A percentile compares a stretch with the other conserved stretches of the same genome.
Evolutionary conservation across 345 rosid genomes (phyloP).

Genomic region (Viola odorata): DNA sequence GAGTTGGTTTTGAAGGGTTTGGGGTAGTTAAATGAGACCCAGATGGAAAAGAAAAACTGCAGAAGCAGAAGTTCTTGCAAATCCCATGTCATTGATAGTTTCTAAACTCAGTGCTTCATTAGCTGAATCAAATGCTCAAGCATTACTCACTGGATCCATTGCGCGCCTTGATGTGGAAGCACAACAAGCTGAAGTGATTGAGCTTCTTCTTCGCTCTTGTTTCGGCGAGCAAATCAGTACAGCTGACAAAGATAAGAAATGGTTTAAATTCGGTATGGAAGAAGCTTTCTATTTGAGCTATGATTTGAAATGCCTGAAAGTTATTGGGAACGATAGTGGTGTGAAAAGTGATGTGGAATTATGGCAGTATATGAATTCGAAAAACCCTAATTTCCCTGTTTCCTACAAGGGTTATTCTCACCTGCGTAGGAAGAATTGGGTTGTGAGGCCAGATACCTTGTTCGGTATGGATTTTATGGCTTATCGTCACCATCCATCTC

Average conservation of each 20-base stretch:
- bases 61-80: slow-evolving; percentile 1
- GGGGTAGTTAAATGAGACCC: background rate
- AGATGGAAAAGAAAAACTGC: background rate
- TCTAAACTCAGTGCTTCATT: background rate
- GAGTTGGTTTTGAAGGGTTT: background rate
- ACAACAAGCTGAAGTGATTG: slow-evolving; percentile 28
- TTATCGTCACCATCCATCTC: slow-evolving; percentile 72
- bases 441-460: slow-evolving; percentile 59
- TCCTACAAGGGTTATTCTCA: slow-evolving; percentile 70
- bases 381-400: slow-evolving; percentile 44
- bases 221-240: slow-evolving; percentile 55
- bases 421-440: slow-evolving; percentile 68
- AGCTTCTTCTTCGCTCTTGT: slow-evolving; percentile 63
- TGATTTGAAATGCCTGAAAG: slow-evolving; percentile 57
- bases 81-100: background rate
- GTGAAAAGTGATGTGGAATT: slow-evolving; percentile 30
- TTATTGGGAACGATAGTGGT: slow-evolving; percentile 29
- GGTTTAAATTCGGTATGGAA: slow-evolving; percentile 67
- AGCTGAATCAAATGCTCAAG: background rate
- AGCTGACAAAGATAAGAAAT: slow-evolving; percentile 56
- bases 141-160: background rate
- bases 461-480: slow-evolving; percentile 81
- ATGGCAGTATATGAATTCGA: slow-evolving; percentile 50
- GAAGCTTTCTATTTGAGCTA: slow-evolving; percentile 67
- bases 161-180: slow-evolving; percentile 24